A percentile compares a stretch with the other conserved stretches of the same genome.
Evolutionary conservation across 495 filamentous ascomycete species (phyloP).

Genomic region (Aspergillus nanangensis): DNA sequence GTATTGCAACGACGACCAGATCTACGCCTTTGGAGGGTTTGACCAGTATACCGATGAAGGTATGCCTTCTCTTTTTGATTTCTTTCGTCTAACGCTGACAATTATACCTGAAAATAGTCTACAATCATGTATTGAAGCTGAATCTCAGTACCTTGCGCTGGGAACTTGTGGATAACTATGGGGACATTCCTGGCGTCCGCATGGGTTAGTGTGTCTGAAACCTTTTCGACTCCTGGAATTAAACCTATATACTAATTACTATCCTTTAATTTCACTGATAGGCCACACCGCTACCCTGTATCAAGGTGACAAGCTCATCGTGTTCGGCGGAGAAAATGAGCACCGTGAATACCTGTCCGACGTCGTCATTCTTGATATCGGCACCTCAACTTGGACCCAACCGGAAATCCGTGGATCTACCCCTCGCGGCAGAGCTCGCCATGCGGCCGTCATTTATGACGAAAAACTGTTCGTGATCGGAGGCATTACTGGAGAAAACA

Average conservation of each 20-base stretch:
- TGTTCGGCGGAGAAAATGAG: conserved; percentile 97
- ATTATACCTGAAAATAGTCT: conserved; percentile 51
- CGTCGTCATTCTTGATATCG: conserved; percentile 90
- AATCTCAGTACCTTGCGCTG: conserved; percentile 84
- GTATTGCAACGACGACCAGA: conserved; percentile 90
- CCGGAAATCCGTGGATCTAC: conserved; percentile 77
- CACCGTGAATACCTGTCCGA: conserved; percentile 93
- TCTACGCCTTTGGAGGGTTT: conserved; percentile 98
- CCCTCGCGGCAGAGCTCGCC: conserved; percentile 83
- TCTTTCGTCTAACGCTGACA: not conserved
- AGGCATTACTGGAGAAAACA: conserved; percentile 83
- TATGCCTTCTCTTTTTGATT: conserved; percentile 13
- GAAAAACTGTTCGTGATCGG: conserved; percentile 95
- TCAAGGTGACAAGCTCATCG: conserved; percentile 86
- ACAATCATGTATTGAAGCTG: conserved; percentile 91
- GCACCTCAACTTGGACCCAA: conserved; percentile 89
- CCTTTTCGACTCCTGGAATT: not conserved
- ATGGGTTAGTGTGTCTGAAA: conserved; percentile 69
- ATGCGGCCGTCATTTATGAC: conserved; percentile 91
- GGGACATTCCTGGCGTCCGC: conserved; percentile 93
- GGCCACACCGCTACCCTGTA: conserved; percentile 95
- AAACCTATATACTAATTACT: conserved; percentile 1
- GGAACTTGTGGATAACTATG: conserved; percentile 96
- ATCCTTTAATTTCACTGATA: conserved; percentile 25
- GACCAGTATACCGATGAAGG: conserved; percentile 97